These are phyloP conservation scores for Eremothecium cymbalariae DNA, from an alignment of 1,139 yeast species.

Conservation along the genomic window DNA sequence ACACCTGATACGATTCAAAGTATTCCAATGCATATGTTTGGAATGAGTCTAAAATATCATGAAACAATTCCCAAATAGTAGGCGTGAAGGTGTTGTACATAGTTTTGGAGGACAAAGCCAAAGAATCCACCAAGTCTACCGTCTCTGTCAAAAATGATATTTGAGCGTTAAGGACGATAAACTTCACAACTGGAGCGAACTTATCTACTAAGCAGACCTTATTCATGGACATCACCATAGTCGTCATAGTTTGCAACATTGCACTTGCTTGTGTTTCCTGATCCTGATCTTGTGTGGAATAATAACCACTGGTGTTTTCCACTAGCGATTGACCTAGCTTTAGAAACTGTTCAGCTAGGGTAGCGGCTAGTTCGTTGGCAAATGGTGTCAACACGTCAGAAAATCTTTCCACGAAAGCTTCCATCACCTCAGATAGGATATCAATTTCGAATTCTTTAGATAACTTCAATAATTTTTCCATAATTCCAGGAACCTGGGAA, in stretches of 20 bases:
- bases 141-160: conserved; percentile 73
- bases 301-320: conserved; percentile 39
- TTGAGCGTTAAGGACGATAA: conserved; percentile 56
- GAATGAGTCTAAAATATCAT: conserved; percentile 40
- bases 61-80: conserved; percentile 33
- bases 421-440: conserved; percentile 81
- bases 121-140: conserved; percentile 55
- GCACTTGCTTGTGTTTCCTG: conserved; percentile 89
- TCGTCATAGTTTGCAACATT: conserved; percentile 76
- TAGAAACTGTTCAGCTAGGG: conserved; percentile 71
- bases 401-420: conserved; percentile 85
- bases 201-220: conserved; percentile 67
- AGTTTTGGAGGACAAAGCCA: conserved; percentile 29
- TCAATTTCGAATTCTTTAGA: conserved; percentile 83
- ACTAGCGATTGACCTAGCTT: conserved; percentile 59
- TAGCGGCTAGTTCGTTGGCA: conserved; percentile 75
- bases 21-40: conserved; percentile 52
- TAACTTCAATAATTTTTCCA: conserved; percentile 68
- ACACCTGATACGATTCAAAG: conserved; percentile 67
- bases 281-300: conserved; percentile 49
- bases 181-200: conserved; percentile 63
- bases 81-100: conserved; percentile 30
- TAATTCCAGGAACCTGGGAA: conserved; percentile 64
- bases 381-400: conserved; percentile 86
- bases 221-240: conserved; percentile 76